Evolutionary conservation across 1,139 yeast genomes (phyloP), one percentile per base, ranked within the genome.

Genomic region (Kodamaea sp.): DNA sequence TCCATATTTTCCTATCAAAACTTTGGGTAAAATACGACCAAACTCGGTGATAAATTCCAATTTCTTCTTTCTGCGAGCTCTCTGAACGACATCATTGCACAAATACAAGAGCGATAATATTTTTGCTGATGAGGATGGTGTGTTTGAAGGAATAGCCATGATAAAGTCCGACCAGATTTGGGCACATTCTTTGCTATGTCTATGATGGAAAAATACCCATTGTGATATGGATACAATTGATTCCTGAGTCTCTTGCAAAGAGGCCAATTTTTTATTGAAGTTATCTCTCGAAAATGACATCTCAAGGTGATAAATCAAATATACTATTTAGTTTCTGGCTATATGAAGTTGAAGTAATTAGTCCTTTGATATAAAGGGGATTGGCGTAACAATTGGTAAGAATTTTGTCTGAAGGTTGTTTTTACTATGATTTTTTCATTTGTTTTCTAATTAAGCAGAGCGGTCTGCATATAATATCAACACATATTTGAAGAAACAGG

Each of bases 61-160:
- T 52, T 77, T 79, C 47, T 75, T 70, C 52, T 81, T 79, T 33
- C 84, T 82, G 40, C 83, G 71, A 2, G 92, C 80, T 54, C 85
- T 86, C 59, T 88, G 96, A 1, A 86, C 84, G 23, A 88, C 84
- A 52, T 88, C 96, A 56, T 88, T 88, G 40, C 87, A 84, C 15
- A 88, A 68, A 52, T 88, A 87, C 27, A 88, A 68, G 39, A 84
- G 59, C 2, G 83, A 71, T 38, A 88, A 68, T 46, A 73, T 73
- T 53, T 79, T 75, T 35, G 63, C 54, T 10, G 66, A 55, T n/a
- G 73, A 62, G 9, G 70, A 62, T 8, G 73, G 62, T 10, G 70
- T 62, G 31, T 54, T 40, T 8, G 40, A 23, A 5, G 49, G 47
- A 27, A 42, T 31, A 15, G 48, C 10, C 38, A 58, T 43, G 10